Evolutionary conservation across 169 alveolate genomes (phyloP).

Genomic region (Plasmodium gonderi): DNA sequence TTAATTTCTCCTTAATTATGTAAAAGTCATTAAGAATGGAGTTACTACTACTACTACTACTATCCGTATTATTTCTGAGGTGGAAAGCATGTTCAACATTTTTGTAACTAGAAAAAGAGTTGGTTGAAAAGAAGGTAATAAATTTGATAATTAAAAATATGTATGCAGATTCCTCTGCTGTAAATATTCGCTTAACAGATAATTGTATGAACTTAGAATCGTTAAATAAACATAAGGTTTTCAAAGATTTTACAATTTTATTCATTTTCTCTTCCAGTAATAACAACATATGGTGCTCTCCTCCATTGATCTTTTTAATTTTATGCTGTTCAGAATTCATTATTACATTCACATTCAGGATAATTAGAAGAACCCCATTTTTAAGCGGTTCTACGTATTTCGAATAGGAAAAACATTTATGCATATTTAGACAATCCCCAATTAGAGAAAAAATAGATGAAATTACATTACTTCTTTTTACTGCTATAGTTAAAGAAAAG

Average conservation of each 20-base stretch:
- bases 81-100: conserved; percentile 53
- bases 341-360: conserved; percentile 41
- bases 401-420: conserved; percentile 85
- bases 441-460: conserved; percentile 84
- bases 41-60: not conserved
- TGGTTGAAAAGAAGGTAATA: conserved; percentile 50
- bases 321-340: not conserved
- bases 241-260: conserved; percentile 31
- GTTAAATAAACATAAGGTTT: conserved; percentile 40
- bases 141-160: conserved; percentile 34
- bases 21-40: conserved; percentile 45
- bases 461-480: conserved; percentile 82
- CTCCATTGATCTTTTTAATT: too few relatives aligned
- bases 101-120: conserved; percentile 52
- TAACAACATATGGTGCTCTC: not conserved
- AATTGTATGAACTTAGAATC: conserved; percentile 48
- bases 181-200: conserved; percentile 51
- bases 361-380: conserved; percentile 49
- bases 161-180: conserved; percentile 66
- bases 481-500: conserved; percentile 84
- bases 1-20: conserved; percentile 53
- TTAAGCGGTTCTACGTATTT: conserved; percentile 87
- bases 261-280: not conserved
- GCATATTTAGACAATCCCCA: conserved; percentile 85
- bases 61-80: not conserved